Evolutionary conservation across 148 eudicot genomes (phyloP).

Genomic region (Arbutus unedo): DNA sequence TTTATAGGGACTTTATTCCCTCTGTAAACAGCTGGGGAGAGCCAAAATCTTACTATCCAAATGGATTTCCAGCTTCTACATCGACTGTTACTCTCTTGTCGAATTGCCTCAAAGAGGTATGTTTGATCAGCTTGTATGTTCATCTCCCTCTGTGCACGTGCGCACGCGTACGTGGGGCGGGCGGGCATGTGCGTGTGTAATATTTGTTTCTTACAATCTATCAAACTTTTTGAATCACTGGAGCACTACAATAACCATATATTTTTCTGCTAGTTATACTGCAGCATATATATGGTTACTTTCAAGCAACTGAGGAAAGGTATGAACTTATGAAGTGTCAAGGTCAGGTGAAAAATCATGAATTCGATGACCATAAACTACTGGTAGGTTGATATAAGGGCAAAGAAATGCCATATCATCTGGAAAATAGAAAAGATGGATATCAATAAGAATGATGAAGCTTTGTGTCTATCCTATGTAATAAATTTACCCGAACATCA

Average conservation of each 20-base stretch:
- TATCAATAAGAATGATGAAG: not conserved
- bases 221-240: not conserved
- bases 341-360: not conserved
- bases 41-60: slow-evolving; percentile 59
- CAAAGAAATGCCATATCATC: not conserved
- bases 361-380: not conserved
- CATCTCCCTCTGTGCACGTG: not conserved
- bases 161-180: too few relatives aligned
- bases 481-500: not conserved
- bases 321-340: not conserved
- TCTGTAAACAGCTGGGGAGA: slow-evolving; percentile 63
- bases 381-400: not conserved
- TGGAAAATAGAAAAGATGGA: not conserved
- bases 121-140: slow-evolving; percentile 12
- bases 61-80: slow-evolving; percentile 70
- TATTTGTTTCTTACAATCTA: not conserved
- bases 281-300: not conserved
- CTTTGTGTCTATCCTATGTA: not conserved
- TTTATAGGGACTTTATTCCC: slow-evolving; percentile 63
- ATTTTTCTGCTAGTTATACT: not conserved
- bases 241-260: too few relatives aligned
- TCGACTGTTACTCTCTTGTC: slow-evolving; percentile 56
- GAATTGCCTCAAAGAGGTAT: slow-evolving; percentile 61
- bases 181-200: not conserved
- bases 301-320: not conserved